Base-by-base conservation (phyloP, 208 protist genomes). In the Acanthamoeba castellanii region DNA sequence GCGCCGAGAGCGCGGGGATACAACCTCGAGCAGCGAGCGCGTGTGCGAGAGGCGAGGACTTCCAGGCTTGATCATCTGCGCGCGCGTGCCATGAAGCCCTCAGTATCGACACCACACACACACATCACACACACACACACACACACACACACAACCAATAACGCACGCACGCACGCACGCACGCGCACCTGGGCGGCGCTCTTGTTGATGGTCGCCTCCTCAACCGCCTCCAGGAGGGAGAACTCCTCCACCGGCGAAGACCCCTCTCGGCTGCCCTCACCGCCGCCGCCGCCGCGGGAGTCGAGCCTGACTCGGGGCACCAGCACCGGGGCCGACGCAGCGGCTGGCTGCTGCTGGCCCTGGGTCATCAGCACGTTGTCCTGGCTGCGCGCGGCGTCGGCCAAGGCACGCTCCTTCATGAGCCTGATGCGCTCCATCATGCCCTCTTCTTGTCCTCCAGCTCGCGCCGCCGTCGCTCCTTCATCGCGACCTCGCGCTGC, bases 361-460 rank as follows among this genome's bases (percentile, higher is more conserved):
- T 32, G 64, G 8, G 3, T 13, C 27, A 13, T 27, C 27, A 16
- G 9, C 27, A 70, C 20, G 64, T 70, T 70, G 64, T 81, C 32
- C 13, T 81, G 37, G 42, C 72, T 81, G 20, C 72, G 72, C 8
- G 72, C 72, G 30, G 72, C 72, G 22, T 81, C 72, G 18, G 72
- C 72, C 8, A 81, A 20, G 16, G 72, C 72, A 20, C 72, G 72
- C 72, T 81, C 72, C 72, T 81, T 81, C 72, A 81, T 42, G 37
- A 81, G 30, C 42, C 72, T 2, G 9, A 81, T 81, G 11, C 72
- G 72, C 72, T 81, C 72, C 72, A 81, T 81, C 72, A 81, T 81
- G 72, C 30, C 42, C 72, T 50, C 72, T 81, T 81, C 16, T 47
- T 37, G 37, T 42, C 5, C 42, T 81, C 72, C 72, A 37, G 30